Evolutionary conservation across 257 asterid species (phyloP).

Genomic region (Petunia secreta): DNA sequence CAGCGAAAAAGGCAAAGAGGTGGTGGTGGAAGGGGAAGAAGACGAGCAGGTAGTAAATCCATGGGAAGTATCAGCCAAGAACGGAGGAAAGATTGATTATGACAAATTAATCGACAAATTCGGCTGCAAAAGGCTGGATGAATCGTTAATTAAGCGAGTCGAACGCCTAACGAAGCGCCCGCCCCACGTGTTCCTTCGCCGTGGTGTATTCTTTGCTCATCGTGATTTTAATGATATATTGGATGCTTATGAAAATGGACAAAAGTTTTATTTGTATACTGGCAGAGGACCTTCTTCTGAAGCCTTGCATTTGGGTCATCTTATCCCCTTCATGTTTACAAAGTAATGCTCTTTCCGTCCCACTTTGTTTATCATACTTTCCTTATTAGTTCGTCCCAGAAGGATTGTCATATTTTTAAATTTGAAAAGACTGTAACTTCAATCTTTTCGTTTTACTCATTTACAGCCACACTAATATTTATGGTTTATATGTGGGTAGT

Average conservation of each 20-base stretch:
- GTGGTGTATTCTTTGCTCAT: constrained; percentile 95
- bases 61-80: constrained; percentile 87
- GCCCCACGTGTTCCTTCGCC: constrained; percentile 96
- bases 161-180: constrained; percentile 71
- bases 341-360: constrained; percentile 45
- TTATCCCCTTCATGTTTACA: constrained; percentile 94
- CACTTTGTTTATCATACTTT: too few species aligned
- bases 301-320: constrained; percentile 96
- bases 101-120: constrained; percentile 85
- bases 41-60: constrained; percentile 74
- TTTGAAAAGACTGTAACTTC: background rate
- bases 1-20: background rate
- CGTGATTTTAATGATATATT: constrained; percentile 75
- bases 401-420: background rate
- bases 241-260: constrained; percentile 80
- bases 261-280: constrained; percentile 84
- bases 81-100: constrained; percentile 88
- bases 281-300: constrained; percentile 99
- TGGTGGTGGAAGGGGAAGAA: constrained; percentile 26
- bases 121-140: constrained; percentile 90
- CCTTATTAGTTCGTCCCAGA: too few species aligned
- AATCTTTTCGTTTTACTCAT: background rate
- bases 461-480: too few species aligned
- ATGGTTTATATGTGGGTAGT: too few species aligned
- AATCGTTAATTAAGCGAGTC: constrained; percentile 70